A percentile compares a stretch with the other conserved stretches of the same genome.
These are phyloP conservation scores for Daldinia eschscholtzii DNA, from an alignment of 2,329 filamentous ascomycete genomes.

Conservation along the genomic window DNA sequence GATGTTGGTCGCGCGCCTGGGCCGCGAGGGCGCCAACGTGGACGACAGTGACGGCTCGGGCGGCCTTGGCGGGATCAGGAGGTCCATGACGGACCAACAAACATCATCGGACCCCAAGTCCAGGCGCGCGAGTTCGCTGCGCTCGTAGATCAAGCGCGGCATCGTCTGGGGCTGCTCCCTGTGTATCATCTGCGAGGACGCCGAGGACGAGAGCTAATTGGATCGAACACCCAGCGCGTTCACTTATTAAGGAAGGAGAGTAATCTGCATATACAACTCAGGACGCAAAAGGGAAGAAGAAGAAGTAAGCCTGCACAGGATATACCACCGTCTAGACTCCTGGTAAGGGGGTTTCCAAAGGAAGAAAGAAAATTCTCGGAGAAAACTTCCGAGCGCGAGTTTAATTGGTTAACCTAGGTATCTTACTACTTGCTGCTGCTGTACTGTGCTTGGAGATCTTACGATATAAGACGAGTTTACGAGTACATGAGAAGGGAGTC, in stretches of 20 bases:
- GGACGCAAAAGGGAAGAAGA: background rate
- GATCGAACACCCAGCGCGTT: background rate
- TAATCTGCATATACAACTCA: background rate
- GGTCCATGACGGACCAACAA: slow-evolving; percentile 31
- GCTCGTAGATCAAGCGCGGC: slow-evolving; percentile 6
- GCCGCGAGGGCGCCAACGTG: slow-evolving; percentile 55
- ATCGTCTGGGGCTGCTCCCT: background rate
- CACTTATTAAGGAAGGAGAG: too few species aligned
- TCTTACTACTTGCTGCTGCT: background rate
- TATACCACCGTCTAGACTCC: background rate
- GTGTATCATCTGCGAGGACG: background rate
- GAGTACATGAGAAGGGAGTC: slow-evolving; percentile 10
- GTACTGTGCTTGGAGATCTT: background rate
- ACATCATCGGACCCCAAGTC: slow-evolving; percentile 3
- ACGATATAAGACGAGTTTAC: slow-evolving; percentile 23
- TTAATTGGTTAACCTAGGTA: background rate
- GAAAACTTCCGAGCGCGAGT: background rate
- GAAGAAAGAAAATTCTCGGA: background rate
- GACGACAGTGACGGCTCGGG: slow-evolving; percentile 20
- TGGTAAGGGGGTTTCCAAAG: background rate
- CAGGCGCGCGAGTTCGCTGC: slow-evolving; percentile 1
- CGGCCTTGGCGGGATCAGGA: slow-evolving; percentile 14
- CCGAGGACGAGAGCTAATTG: background rate
- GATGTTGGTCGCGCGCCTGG: slow-evolving; percentile 66
- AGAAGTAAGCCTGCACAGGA: background rate